Percentiles rank a stretch among this genome's conserved stretches.
These are phyloP conservation scores for Lecanicillium sp. DNA, from an alignment of 2,329 filamentous ascomycete genomes.

Conservation along the genomic window DNA sequence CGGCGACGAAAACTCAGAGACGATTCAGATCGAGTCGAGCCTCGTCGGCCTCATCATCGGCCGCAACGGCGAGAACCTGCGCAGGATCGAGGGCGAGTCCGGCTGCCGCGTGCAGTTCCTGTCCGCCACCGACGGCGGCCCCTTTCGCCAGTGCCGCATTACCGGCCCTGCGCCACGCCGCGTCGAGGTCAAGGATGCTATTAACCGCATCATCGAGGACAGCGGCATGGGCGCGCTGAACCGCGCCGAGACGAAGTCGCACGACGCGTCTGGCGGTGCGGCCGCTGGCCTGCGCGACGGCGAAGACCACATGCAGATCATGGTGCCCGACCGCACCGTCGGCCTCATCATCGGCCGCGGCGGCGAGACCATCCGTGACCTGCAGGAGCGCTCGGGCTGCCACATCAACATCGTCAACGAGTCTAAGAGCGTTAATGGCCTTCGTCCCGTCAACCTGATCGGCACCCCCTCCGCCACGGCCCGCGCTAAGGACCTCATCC, in stretches of 20 bases:
- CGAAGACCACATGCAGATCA: slow-evolving; percentile 84
- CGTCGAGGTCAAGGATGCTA: slow-evolving; percentile 72
- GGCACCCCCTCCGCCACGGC: slow-evolving; percentile 68
- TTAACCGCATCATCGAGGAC: slow-evolving; percentile 83
- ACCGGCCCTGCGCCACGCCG: slow-evolving; percentile 66
- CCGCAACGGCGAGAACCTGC: slow-evolving; percentile 80
- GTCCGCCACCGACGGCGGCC: slow-evolving; percentile 66
- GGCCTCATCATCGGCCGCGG: slow-evolving; percentile 91
- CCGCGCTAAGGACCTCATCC: slow-evolving; percentile 77
- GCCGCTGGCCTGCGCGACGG: slow-evolving; percentile 59
- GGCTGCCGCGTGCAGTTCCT: slow-evolving; percentile 84
- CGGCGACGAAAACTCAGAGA: slow-evolving; percentile 67
- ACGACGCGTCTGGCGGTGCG: slow-evolving; percentile 30
- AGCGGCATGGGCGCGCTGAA: slow-evolving; percentile 48
- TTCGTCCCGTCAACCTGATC: slow-evolving; percentile 86
- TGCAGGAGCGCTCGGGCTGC: slow-evolving; percentile 87
- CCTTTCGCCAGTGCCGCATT: slow-evolving; percentile 79
- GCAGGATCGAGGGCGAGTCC: slow-evolving; percentile 77
- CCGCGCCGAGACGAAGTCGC: slow-evolving; percentile 36
- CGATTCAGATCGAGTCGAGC: slow-evolving; percentile 78
- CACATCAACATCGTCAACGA: slow-evolving; percentile 94
- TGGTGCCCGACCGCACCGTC: slow-evolving; percentile 90
- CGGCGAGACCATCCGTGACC: slow-evolving; percentile 85
- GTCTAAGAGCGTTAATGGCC: slow-evolving; percentile 84
- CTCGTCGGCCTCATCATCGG: slow-evolving; percentile 88